Base-by-base conservation (phyloP, 1,139 yeast species). In the Yamadazyma dendronema region DNA sequence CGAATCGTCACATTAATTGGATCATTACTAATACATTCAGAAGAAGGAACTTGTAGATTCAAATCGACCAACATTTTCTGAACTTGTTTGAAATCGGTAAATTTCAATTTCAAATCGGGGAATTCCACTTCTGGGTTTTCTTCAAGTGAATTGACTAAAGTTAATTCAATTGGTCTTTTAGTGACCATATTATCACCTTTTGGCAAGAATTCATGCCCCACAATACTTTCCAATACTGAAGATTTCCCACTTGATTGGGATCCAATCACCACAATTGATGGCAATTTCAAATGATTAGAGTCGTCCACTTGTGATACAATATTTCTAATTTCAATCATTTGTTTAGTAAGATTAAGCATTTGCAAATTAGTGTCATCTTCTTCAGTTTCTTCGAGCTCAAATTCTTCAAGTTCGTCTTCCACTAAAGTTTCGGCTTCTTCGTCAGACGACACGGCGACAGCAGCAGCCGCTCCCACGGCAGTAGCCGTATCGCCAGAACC, bases 161-260 rank as follows among this genome's bases (percentile, higher is more conserved):
- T 94, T 48, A 94, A 72, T 61, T 90, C 97, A 37, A 90, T 89
- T 2, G 97, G 97, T 52, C 97, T 76, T 58, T 96, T 77, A 0
- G 97, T 90, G 16, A 90, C 97, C 97, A 90, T 90, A 56, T 90
- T 90, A 32, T 84, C 78, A 19, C 97, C 97, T 60, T 90, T 90
- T 21, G 97, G 97, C 41, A 90, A 66, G 52, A 90, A 90, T 53
- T 90, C 96, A 50, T 85, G 95, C 10, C 97, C 97, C 2, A 90
- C 97, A 42, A 90, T 84, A 12, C 96, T 79, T 57, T 90, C 97
- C 41, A 90, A 72, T 1, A 90, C 97, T 0, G 97, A 89, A 0
- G 96, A 86, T 59, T 90, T 90, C 36, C 99, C 99, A 35, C 96
- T 87, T 9, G 96, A 86, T 64, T 94, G 98, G 1, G 98, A 92